Evolutionary conservation across 495 filamentous ascomycete genomes (phyloP), one percentile per base, ranked within the genome.

Genomic region (Tuber melanosporum): DNA sequence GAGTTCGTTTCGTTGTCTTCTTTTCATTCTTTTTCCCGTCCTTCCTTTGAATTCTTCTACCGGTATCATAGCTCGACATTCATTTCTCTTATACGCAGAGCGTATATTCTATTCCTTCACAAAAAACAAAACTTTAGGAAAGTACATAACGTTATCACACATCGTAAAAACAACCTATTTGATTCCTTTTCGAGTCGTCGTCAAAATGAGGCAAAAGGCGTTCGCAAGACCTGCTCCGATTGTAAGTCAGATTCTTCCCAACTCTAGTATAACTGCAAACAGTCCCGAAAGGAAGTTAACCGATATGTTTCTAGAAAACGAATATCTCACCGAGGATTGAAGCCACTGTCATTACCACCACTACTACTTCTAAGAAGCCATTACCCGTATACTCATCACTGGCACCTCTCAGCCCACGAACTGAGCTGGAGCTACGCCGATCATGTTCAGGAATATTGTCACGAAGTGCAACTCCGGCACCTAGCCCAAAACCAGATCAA

Each of bases 161-260:
- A 77, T 75, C 62, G 70, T 39, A 76, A 80, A 66, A 26, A 66
- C 26, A 66, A 26, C 36, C 57, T 66, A 32, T 32, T 26, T 12
- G 57, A 36, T 66, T 26, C 5, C 5, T 12, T 36, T 12, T 12
- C 57, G 14, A 66, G 57, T 66, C 57, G 57, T 66, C 57, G 57
- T 26, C 57, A 7, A 75, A 66, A 80, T 80, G 78, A 80, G 77
- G 72, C 78, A 80, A 80, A 80, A 74, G 79, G 74, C 77, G 22
- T 80, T 80, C 71, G 42, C 42, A 36, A 80, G 78, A 71, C 78
- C 78, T 36, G 73, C 76, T 43, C 78, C 78, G 43, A 80, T 80
- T 20, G 78, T 80, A 39, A 80, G 73, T 36, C 14, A 14, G 57
- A 66, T 36, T 26, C 3, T 36, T 66, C 57, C 26, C 57, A 26